Evolutionary conservation across 2,329 filamentous ascomycete species (phyloP), one percentile per base, ranked within the genome.

Genomic region (Scleromitrula shiraiana): DNA sequence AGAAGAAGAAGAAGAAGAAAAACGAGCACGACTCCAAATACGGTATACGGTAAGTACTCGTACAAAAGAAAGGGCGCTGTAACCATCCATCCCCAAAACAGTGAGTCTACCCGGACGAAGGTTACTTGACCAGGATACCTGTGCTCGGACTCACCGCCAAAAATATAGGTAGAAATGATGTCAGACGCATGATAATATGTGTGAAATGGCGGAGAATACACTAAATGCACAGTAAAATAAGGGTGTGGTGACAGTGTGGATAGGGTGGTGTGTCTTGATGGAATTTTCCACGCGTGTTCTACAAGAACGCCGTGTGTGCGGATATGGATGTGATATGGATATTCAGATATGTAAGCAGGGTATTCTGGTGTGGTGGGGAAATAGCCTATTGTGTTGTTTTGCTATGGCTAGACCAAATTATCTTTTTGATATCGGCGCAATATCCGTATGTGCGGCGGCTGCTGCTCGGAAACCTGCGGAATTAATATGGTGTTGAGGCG

Each of bases 311-410:
- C n/a, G n/a, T 22, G 6, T 41, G 27, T 22, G 33, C 17, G 35
- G 22, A 15, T 33, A 15, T 15, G 30, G 30, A 5, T 33, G 30
- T 20, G 7, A 12, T 22, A 20, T 10, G n/a, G n/a, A n/a, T n/a
- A 22, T 30, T 41, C 29, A 27, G 45, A 47, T 47, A 42, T 42
- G 38, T 47, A 47, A 47, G 45, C 37, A 35, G 36, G n/a, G 9
- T 33, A 8, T 38, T 33, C 14, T 23, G 19, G 43, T 29, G 15
- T 47, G 30, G 35, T 19, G 20, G 35, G 6, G 15, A 26, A 8
- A 47, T 47, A 47, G 45, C 38, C 45, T 47, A 47, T 42, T 23
- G 36, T 5, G 38, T 29, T 36, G 42, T 22, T 5, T 33, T 33
- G 14, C 30, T 33, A 32, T 32, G 29, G 12, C 15, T 10, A n/a